These are phyloP conservation scores for Microthlaspi erraticum DNA, from an alignment of 345 rosid species.

Conservation along the genomic window DNA sequence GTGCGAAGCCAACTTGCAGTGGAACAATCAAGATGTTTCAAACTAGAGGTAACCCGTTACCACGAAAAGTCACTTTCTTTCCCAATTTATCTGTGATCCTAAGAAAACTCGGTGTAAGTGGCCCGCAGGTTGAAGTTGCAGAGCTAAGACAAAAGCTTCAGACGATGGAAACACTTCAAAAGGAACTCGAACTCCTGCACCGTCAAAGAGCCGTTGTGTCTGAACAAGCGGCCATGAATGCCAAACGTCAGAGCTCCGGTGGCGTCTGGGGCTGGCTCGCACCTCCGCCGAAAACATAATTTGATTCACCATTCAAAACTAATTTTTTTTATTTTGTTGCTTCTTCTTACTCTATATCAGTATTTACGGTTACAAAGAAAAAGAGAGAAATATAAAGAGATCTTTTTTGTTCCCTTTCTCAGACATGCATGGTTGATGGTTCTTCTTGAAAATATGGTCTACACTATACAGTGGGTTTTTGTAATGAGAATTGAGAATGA, in stretches of 20 bases:
- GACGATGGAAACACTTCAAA: slow-evolving; percentile 73
- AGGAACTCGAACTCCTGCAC: slow-evolving; percentile 84
- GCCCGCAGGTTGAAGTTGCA: slow-evolving; percentile 83
- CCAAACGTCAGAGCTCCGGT: slow-evolving; percentile 71
- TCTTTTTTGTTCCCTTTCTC: not conserved
- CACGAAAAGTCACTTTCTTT: slow-evolving; percentile 7
- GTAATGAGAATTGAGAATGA: too few relatives aligned
- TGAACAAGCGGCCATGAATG: slow-evolving; percentile 70
- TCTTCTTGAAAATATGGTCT: not conserved
- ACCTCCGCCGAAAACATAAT: slow-evolving; percentile 47
- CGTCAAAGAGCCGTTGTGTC: slow-evolving; percentile 86
- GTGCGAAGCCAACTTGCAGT: slow-evolving; percentile 84
- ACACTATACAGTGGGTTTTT: too few relatives aligned
- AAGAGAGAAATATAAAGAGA: not conserved
- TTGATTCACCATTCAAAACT: not conserved
- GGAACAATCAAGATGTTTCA: slow-evolving; percentile 94
- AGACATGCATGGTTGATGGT: slow-evolving; percentile 2
- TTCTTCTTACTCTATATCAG: slow-evolving; percentile 1
- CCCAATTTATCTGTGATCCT: not conserved
- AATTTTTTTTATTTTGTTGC: not conserved
- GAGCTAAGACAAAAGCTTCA: slow-evolving; percentile 89
- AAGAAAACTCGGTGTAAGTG: slow-evolving; percentile 17
- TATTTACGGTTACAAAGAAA: slow-evolving; percentile 15
- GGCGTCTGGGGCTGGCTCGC: slow-evolving; percentile 99
- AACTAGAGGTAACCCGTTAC: slow-evolving; percentile 68